Base-by-base conservation (phyloP, 2,329 filamentous ascomycete genomes). In the Colletotrichum tamarilloi region DNA sequence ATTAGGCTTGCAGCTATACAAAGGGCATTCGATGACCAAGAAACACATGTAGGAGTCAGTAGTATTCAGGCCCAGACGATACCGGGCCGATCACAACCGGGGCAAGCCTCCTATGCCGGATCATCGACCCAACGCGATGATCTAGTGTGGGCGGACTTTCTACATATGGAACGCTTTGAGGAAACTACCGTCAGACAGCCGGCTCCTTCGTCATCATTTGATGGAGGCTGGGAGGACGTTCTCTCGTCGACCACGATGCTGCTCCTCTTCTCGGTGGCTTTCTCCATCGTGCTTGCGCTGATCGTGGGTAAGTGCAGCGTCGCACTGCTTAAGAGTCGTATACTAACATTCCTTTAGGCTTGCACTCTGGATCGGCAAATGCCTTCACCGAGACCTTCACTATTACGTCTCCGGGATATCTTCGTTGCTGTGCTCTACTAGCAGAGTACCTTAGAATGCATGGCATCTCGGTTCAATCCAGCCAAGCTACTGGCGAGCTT, bases 241-340 rank as follows among this genome's bases (percentile, higher is more conserved):
- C 64, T 76, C 1, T 62, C 75, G 1, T 59, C 68, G 32, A 73
- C 67, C 38, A 75, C 75, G 30, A 62, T 75, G 56, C 67, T 74
- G n/a, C n/a, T 76, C n/a, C 53, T 75, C 14, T 72, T 69, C 5
- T 75, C 75, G 1, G 69, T 75, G 4, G 75, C 72, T 2, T 74
- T 76, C 42, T 75, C 72, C 4, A 60, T 75, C 0, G 60, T 75
- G 35, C 42, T 76, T 4, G 73, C 68, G 1, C 30, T 75, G 24
- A 66, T 74, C 38, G 16, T 72, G 8, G 22, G 62, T 42, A 69
- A 60, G 49, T 55, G 71, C 68, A n/a, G 64, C 67, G 42, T 8
- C 14, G 2, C 1, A n/a, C 2, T 26, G 9, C 19, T 2, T 19
- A 5, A n/a, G 28, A 2, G 9, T 28, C 14, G 9, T 24, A 19